Evolutionary conservation across 345 rosid genomes (phyloP), one percentile per base, ranked within the genome.

Genomic region (Aquilaria sinensis): DNA sequence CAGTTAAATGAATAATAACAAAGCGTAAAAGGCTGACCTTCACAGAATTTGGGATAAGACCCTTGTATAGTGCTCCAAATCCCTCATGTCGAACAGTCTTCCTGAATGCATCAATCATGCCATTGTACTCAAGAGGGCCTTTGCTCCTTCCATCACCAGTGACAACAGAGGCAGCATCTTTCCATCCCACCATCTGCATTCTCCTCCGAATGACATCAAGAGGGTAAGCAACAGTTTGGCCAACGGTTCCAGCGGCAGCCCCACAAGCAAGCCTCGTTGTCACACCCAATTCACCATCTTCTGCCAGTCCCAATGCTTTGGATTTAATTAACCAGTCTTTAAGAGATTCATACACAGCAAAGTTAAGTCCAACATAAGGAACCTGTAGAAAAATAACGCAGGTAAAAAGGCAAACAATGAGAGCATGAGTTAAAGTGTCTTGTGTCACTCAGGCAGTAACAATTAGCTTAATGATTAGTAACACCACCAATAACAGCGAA

Each of bases 181-280:
- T 95, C 99, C 98, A 95, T 46, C 99, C 99, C 6, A 79, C 98
- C 99, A 91, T 95, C 73, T 95, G 98, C 99, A 91, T 91, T 79
- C 98, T 87, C 70, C 98, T 81, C 52, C 99, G 91, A 45, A 95
- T 83, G 64, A 95, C 98, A 78, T 95, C 99, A 6, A 91, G 94
- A 51, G 99, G 97, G 62, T 95, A 95, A 63, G 99, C 99, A 68
- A 95, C 81, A 31, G 99, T 95, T 81, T 95, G 98, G 58, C 99
- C 99, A 61, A 89, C 72, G 58, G 99, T 91, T 78, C 98, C 99
- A 61, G 99, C 99, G 51, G 83, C 79, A 70, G 99, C 99, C 31
- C 97, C 98, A 75, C 99, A 95, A 5, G 94, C 90, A 56, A 95
- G 96, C 71, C 96, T 89, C 52, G 97, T 95, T 0, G 77, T 63